Percentiles rank a stretch among this genome's conserved stretches.
These are phyloP conservation scores for Gautieria morchelliformis DNA, from an alignment of 768 basidiomycete genomes.

Conservation along the genomic window DNA sequence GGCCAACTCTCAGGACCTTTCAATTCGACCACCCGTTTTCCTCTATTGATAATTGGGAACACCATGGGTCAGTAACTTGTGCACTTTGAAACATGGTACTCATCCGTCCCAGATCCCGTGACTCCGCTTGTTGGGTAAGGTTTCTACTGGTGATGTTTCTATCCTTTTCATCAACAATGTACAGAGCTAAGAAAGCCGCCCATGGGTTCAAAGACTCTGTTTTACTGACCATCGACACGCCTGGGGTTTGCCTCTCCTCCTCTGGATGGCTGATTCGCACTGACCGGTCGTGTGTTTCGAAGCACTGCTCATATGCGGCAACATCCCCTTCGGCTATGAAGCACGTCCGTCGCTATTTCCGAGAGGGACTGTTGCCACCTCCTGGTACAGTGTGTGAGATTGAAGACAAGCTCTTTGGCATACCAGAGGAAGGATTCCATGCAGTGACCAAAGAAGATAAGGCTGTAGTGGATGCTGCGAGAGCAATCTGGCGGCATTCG, in stretches of 20 bases:
- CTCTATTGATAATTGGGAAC: constrained; percentile 32
- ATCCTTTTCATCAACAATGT: background rate
- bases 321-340: constrained; percentile 15
- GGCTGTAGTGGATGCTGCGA: background rate
- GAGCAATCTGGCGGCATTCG: background rate
- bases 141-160: background rate
- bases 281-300: background rate
- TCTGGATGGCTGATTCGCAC: background rate
- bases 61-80: constrained; percentile 17
- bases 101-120: background rate
- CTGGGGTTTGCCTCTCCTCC: constrained; percentile 1
- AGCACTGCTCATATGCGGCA: constrained; percentile 14
- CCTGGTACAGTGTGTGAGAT: constrained; percentile 17
- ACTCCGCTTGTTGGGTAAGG: background rate
- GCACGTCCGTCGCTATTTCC: constrained; percentile 17
- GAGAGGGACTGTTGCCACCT: constrained; percentile 16
- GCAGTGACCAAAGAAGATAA: background rate
- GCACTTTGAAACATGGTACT: background rate
- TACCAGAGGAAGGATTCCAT: background rate
- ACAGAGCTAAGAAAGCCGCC: constrained; percentile 6
- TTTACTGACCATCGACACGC: constrained; percentile 6
- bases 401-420: constrained; percentile 10
- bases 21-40: constrained; percentile 28
- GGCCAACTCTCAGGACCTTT: constrained; percentile 23
- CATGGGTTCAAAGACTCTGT: constrained; percentile 6